Conservation (phyloP, 2,329 filamentous ascomycete genomes). For the Hymenoscyphus salicellus region DNA sequence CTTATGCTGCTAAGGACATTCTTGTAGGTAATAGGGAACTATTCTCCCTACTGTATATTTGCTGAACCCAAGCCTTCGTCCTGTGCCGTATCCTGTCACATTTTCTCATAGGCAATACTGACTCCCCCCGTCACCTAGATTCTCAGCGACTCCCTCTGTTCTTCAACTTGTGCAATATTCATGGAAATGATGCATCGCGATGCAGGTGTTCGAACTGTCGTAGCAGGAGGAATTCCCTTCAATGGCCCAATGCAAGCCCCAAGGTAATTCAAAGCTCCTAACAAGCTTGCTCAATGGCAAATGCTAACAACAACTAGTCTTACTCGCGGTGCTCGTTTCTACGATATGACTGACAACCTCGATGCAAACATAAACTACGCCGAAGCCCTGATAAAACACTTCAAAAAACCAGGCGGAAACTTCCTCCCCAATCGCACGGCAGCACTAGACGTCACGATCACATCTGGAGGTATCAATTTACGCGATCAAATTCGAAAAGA, state of each 20-base stretch:
- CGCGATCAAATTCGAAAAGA: slow-evolving; percentile 39
- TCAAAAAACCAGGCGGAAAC: slow-evolving; percentile 10
- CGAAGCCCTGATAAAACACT: slow-evolving; percentile 19
- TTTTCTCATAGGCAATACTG: too few relatives aligned
- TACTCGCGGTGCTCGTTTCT: slow-evolving; percentile 47
- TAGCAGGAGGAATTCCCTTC: slow-evolving; percentile 49
- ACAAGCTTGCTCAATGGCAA: background rate
- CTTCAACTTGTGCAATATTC: slow-evolving; percentile 57
- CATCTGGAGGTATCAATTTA: slow-evolving; percentile 42
- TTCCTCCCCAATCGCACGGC: slow-evolving; percentile 28
- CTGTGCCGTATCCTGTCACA: too few relatives aligned
- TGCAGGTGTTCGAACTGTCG: slow-evolving; percentile 52
- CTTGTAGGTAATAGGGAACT: slow-evolving; percentile 16
- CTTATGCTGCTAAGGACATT: slow-evolving; percentile 43
- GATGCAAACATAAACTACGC: slow-evolving; percentile 31
- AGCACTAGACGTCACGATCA: slow-evolving; percentile 20
- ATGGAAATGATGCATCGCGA: slow-evolving; percentile 53
- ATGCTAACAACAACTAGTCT: background rate
- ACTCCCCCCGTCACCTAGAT: slow-evolving; percentile 22
- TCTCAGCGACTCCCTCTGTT: slow-evolving; percentile 58
- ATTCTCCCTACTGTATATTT: too few relatives aligned
- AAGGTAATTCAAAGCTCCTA: background rate
- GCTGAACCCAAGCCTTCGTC: too few relatives aligned
- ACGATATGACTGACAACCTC: slow-evolving; percentile 29
- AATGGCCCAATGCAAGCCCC: slow-evolving; percentile 51